Evolutionary conservation across 2,329 filamentous ascomycete species (phyloP).

Genomic region (Fusarium napiforme): DNA sequence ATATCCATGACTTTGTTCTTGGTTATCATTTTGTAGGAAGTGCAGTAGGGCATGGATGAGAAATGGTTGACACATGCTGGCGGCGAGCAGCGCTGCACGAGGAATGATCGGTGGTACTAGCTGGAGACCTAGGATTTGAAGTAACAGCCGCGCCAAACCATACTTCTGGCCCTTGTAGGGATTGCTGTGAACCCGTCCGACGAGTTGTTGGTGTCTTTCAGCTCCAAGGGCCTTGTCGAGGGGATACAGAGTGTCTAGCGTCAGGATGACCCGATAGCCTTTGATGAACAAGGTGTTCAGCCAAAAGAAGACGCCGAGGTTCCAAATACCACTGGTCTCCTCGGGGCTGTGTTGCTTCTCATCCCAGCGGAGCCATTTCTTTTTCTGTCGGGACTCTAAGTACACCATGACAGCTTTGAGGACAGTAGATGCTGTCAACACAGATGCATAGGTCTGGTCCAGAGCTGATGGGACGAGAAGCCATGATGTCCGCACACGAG

Average conservation of each 20-base stretch:
- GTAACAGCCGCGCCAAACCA: fast-evolving
- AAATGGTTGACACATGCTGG: neutral
- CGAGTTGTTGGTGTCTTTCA: fast-evolving
- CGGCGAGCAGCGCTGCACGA: neutral
- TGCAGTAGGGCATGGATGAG: neutral
- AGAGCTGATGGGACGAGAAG: neutral
- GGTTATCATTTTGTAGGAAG: neutral
- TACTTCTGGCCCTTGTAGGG: neutral
- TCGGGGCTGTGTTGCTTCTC: neutral
- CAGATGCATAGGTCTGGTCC: fast-evolving
- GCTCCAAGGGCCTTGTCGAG: neutral
- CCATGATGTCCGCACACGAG: neutral
- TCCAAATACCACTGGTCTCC: neutral
- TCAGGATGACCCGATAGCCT: neutral
- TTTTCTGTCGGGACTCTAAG: neutral
- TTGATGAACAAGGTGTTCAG: neutral
- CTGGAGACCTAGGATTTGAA: fast-evolving
- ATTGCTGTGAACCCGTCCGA: fast-evolving
- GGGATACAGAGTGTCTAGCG: neutral
- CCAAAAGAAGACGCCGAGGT: neutral
- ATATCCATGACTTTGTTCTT: neutral
- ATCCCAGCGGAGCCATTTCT: neutral
- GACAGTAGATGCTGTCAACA: neutral
- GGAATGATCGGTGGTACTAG: neutral
- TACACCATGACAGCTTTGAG: neutral